Percentiles rank a stretch among this genome's conserved stretches.
Conservation (phyloP, 495 filamentous ascomycete species). For the Sabuloglossum arenarium region DNA sequence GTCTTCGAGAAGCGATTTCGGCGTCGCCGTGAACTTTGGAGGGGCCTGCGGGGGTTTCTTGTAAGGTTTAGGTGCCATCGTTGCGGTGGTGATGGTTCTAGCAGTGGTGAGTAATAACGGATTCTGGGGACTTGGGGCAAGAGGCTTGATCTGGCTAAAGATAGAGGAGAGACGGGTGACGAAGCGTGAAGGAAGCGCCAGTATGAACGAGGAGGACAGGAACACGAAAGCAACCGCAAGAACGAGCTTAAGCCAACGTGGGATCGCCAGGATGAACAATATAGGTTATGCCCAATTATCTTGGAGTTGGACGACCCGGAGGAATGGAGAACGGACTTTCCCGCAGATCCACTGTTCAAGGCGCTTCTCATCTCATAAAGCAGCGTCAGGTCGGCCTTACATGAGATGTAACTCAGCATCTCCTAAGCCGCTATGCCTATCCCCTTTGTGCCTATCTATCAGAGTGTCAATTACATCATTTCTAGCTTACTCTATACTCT, state of each 20-base stretch:
- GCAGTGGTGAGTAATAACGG: slow-evolving; percentile 3
- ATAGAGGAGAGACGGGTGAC: slow-evolving; percentile 41
- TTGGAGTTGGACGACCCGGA: too few species aligned
- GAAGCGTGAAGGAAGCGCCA: slow-evolving; percentile 51
- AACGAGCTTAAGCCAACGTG: slow-evolving; percentile 17
- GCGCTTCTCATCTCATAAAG: too few species aligned
- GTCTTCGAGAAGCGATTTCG: slow-evolving; percentile 51
- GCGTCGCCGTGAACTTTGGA: slow-evolving; percentile 68
- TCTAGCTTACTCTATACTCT: too few species aligned
- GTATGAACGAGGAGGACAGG: slow-evolving; percentile 39
- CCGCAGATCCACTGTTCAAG: too few species aligned
- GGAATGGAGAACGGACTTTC: too few species aligned
- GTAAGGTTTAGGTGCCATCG: slow-evolving; percentile 45
- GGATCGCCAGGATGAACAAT: slow-evolving; percentile 20
- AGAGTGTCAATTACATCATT: too few species aligned
- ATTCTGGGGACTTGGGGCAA: slow-evolving; percentile 1
- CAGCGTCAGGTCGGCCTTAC: too few species aligned
- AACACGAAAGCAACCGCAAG: slow-evolving; percentile 39
- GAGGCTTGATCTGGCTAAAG: slow-evolving; percentile 26
- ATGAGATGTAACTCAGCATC: too few species aligned
- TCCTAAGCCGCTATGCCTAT: too few species aligned
- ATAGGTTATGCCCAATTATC: too few species aligned
- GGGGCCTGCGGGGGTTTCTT: slow-evolving; percentile 65
- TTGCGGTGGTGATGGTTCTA: slow-evolving; percentile 35
- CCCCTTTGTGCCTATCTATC: too few species aligned